Conservation (phyloP, 2,329 filamentous ascomycete genomes). For the Alternaria gansuensis region DNA sequence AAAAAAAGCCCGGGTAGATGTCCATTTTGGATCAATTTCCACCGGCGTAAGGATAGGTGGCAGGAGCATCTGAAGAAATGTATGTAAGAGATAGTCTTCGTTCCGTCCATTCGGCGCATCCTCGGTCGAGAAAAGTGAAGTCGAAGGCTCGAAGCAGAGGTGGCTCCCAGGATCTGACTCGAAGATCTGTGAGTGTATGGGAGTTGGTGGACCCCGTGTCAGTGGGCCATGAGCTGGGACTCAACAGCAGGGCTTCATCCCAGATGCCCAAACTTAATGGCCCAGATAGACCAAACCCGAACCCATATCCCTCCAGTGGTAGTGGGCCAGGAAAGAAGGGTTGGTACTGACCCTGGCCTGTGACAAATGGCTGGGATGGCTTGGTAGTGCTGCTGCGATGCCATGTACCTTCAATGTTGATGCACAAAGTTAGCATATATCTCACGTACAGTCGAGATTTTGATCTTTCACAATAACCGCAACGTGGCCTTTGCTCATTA, state of each 20-base stretch:
- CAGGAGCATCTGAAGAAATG: constrained; percentile 60
- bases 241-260: constrained; percentile 47
- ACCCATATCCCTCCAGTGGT: constrained; percentile 31
- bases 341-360: constrained; percentile 22
- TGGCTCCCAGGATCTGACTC: constrained; percentile 21
- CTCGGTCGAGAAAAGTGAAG: constrained; percentile 45
- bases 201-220: constrained; percentile 32
- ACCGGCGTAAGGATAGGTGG: constrained; percentile 64
- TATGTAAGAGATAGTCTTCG: constrained; percentile 57
- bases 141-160: constrained; percentile 28
- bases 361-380: constrained; percentile 31
- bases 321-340: constrained; percentile 24
- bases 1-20: constrained; percentile 60
- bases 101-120: constrained; percentile 36
- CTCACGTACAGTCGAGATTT: constrained; percentile 58
- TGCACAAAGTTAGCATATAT: not conserved
- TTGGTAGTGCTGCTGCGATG: constrained; percentile 41
- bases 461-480: constrained; percentile 63
- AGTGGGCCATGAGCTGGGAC: constrained; percentile 44
- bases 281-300: constrained; percentile 42
- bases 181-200: constrained; percentile 28
- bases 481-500: constrained; percentile 63
- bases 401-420: constrained; percentile 52
- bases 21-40: constrained; percentile 62
- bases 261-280: constrained; percentile 41